Conservation (phyloP, 371 early-diverging fungal species). For the Choanephora cucurbitarum region DNA sequence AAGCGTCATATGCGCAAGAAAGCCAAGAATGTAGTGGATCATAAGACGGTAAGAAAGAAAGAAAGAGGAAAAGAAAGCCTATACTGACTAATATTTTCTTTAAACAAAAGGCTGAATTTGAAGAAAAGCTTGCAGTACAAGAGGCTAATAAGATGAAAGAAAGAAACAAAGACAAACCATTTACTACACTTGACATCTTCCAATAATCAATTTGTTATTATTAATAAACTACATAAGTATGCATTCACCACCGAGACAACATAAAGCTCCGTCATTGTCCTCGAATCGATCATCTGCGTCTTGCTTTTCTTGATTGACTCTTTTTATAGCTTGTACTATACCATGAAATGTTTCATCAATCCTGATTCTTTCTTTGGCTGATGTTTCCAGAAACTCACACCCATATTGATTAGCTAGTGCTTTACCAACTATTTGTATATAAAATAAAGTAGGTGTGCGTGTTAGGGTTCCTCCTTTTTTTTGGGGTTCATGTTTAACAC, state of each 20-base stretch:
- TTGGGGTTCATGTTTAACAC: constrained; percentile 30
- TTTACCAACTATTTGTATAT: constrained; percentile 63
- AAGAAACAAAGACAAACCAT: constrained; percentile 33
- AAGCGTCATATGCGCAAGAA: constrained; percentile 77
- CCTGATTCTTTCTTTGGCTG: constrained; percentile 68
- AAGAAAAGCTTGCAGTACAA: constrained; percentile 31
- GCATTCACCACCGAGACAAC: constrained; percentile 11
- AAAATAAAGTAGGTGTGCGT: constrained; percentile 31
- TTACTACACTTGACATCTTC: constrained; percentile 48
- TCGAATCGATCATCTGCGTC: constrained; percentile 20
- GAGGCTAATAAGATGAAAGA: constrained; percentile 26
- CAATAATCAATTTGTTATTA: constrained; percentile 3
- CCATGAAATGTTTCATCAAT: constrained; percentile 85
- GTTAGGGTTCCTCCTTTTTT: too few species aligned
- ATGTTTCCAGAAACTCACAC: constrained; percentile 89
- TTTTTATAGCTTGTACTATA: constrained; percentile 85
- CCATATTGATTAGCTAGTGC: constrained; percentile 79
- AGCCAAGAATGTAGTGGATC: constrained; percentile 75
- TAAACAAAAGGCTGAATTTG: constrained; percentile 26
- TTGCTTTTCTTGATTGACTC: constrained; percentile 63
- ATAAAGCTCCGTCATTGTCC: constrained; percentile 16
- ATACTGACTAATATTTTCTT: too few species aligned
- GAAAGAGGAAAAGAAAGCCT: too few species aligned
- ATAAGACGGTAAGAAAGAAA: constrained; percentile 45
- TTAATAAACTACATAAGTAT: constrained; percentile 5